phyloP scores from a whole-genome alignment of 1,284 basidiomycete species.

The Calocybe gambosa region DNA sequence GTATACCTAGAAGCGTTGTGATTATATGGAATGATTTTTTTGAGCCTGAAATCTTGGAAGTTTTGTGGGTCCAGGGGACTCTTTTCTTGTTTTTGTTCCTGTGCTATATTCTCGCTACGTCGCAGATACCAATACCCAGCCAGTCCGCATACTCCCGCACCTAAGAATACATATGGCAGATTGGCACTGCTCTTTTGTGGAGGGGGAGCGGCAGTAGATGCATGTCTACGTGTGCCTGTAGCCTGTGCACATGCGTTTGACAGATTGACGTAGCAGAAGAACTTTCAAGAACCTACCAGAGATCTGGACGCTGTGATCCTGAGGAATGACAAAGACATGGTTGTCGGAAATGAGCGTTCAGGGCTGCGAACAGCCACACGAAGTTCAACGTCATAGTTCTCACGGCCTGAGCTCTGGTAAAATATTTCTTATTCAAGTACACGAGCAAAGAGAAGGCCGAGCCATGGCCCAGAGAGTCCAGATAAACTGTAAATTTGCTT shows the following conservation, averaged over 20 bases:
- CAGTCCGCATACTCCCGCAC: constrained; percentile 43
- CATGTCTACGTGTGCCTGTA: constrained; percentile 34
- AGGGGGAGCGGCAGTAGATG: constrained; percentile 41
- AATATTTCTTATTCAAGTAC: too few species aligned
- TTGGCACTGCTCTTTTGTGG: constrained; percentile 44
- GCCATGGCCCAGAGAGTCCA: neutral
- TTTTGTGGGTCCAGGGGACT: constrained; percentile 69
- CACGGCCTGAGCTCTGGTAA: constrained; percentile 4
- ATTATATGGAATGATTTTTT: constrained; percentile 86
- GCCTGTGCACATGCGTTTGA: constrained; percentile 18
- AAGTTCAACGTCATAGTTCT: constrained; percentile 11
- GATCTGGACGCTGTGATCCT: constrained; percentile 36
- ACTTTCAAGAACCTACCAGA: constrained; percentile 29
- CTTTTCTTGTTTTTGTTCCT: constrained; percentile 36
- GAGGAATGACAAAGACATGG: constrained; percentile 35
- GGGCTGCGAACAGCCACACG: neutral
- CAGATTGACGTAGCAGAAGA: neutral
- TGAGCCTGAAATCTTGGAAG: constrained; percentile 78
- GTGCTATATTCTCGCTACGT: constrained; percentile 19
- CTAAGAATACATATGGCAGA: constrained; percentile 42
- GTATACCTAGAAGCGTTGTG: constrained; percentile 77
- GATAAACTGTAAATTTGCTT: too few species aligned
- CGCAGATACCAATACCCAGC: constrained; percentile 47
- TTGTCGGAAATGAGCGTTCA: neutral
- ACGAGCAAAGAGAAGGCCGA: too few species aligned